Percentiles rank a stretch among this genome's conserved stretches.
phyloP scores from a whole-genome alignment of 352 stramenopile species.

The Phytopythium delawarense region DNA sequence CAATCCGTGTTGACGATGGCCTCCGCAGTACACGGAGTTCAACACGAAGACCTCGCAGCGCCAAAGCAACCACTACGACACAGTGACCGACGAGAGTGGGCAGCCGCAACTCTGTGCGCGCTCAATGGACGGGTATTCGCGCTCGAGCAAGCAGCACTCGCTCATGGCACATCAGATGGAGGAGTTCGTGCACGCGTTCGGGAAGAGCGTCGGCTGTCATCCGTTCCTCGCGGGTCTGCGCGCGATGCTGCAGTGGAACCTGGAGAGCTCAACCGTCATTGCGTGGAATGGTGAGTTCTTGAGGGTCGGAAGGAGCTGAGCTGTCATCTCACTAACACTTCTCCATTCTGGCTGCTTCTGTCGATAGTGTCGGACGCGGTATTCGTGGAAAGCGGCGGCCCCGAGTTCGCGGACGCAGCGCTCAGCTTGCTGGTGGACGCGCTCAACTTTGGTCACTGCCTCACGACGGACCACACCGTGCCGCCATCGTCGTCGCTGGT shows the following conservation, averaged over 20 bases:
- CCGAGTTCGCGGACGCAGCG: slow-evolving; percentile 43
- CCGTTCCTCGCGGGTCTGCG: slow-evolving; percentile 63
- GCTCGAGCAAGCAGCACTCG: slow-evolving; percentile 25
- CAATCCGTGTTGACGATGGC: background rate
- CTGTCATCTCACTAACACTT: background rate
- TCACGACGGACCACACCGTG: slow-evolving; percentile 3
- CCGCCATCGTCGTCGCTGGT: slow-evolving; percentile 9
- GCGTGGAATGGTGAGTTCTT: slow-evolving; percentile 55
- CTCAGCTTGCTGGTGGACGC: slow-evolving; percentile 45
- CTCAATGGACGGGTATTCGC: slow-evolving; percentile 44
- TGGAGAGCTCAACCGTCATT: slow-evolving; percentile 57
- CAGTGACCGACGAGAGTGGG: slow-evolving; percentile 20
- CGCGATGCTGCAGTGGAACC: slow-evolving; percentile 54
- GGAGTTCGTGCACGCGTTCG: slow-evolving; percentile 43
- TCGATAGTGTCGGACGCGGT: slow-evolving; percentile 62
- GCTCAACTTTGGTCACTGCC: slow-evolving; percentile 59
- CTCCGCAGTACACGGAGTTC: slow-evolving; percentile 50
- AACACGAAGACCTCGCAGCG: slow-evolving; percentile 24
- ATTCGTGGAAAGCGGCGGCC: slow-evolving; percentile 64
- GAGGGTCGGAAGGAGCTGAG: no score
- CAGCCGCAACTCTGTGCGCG: slow-evolving; percentile 27
- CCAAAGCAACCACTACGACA: slow-evolving; percentile 57
- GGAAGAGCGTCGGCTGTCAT: slow-evolving; percentile 52
- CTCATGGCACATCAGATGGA: slow-evolving; percentile 34
- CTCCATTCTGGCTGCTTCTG: background rate